Conservation (phyloP, 257 asterid species). For the Ilex aquifolium region DNA sequence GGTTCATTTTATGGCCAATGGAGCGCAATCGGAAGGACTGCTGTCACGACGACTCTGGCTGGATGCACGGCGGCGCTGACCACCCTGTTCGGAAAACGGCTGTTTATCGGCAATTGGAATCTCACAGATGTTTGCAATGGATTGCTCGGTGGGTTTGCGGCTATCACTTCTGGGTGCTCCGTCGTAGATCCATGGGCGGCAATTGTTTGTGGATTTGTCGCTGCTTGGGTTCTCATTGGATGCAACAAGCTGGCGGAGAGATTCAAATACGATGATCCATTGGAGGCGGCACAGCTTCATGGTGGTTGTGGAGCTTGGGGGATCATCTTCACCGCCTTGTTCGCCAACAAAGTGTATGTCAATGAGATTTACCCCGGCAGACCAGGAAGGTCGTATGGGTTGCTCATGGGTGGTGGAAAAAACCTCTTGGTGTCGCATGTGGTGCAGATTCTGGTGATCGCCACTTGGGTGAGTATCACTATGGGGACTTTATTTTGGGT, state of each 20-base stretch:
- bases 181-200: too few species aligned
- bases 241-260: slow-evolving; percentile 36
- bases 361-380: slow-evolving; percentile 37
- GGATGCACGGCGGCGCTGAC: slow-evolving; percentile 51
- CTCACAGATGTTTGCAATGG: slow-evolving; percentile 47
- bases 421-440: too few species aligned
- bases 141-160: slow-evolving; percentile 44
- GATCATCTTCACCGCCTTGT: slow-evolving; percentile 38
- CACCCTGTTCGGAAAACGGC: slow-evolving; percentile 36
- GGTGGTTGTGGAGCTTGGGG: slow-evolving; percentile 59
- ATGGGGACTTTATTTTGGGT: too few species aligned
- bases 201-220: too few species aligned
- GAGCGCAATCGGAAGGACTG: slow-evolving; percentile 21
- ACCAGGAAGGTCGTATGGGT: too few species aligned
- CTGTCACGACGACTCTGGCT: slow-evolving; percentile 43
- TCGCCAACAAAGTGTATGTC: slow-evolving; percentile 34
- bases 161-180: slow-evolving; percentile 30
- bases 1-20: neutral
- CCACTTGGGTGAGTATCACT: too few species aligned
- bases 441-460: too few species aligned
- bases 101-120: slow-evolving; percentile 37
- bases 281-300: slow-evolving; percentile 54
- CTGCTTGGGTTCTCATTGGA: slow-evolving; percentile 38
- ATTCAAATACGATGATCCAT: slow-evolving; percentile 38
- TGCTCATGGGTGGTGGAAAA: too few species aligned